A percentile compares a stretch with the other conserved stretches of the same genome.
phyloP scores from a whole-genome alignment of 495 filamentous ascomycete species.

The Hypoxylon rickii region DNA sequence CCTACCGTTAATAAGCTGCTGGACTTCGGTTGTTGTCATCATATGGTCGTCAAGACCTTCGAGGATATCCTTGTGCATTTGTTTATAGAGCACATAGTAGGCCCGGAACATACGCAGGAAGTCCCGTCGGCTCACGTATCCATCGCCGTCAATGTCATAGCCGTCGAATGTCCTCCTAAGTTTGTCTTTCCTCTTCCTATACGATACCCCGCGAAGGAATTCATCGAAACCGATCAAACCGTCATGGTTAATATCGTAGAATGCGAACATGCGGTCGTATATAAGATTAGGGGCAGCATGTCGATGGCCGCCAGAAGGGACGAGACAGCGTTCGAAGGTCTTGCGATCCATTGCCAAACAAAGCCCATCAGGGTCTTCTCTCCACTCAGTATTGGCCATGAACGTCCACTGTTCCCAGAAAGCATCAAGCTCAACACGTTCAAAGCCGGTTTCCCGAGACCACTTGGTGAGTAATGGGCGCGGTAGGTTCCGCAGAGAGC shows the following conservation, averaged over 20 bases:
- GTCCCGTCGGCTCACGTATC: conserved; percentile 83
- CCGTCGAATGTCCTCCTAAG: conserved; percentile 79
- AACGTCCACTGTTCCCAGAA: conserved; percentile 96
- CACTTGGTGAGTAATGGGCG: conserved; percentile 66
- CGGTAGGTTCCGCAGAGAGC: conserved; percentile 62
- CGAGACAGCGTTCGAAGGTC: conserved; percentile 88
- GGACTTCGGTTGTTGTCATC: conserved; percentile 69
- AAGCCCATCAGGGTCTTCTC: conserved; percentile 77
- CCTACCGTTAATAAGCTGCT: conserved; percentile 72
- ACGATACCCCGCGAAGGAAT: conserved; percentile 82
- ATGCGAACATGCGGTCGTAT: conserved; percentile 93
- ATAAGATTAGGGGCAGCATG: conserved; percentile 84
- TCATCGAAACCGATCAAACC: conserved; percentile 93
- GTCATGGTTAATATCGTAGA: conserved; percentile 90
- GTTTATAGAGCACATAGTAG: conserved; percentile 83
- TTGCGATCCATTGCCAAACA: conserved; percentile 84
- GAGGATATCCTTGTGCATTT: conserved; percentile 83
- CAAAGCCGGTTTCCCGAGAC: conserved; percentile 73
- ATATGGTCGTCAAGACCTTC: conserved; percentile 80
- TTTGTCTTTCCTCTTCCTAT: conserved; percentile 76
- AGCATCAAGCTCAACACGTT: conserved; percentile 83
- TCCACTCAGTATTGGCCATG: conserved; percentile 83
- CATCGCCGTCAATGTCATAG: conserved; percentile 90
- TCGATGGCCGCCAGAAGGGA: conserved; percentile 76
- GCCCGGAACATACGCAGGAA: conserved; percentile 91